Evolutionary conservation across 371 early-diverging fungal genomes (phyloP), one percentile per base, ranked within the genome.

Genomic region (Syncephalis plumigaleata): DNA sequence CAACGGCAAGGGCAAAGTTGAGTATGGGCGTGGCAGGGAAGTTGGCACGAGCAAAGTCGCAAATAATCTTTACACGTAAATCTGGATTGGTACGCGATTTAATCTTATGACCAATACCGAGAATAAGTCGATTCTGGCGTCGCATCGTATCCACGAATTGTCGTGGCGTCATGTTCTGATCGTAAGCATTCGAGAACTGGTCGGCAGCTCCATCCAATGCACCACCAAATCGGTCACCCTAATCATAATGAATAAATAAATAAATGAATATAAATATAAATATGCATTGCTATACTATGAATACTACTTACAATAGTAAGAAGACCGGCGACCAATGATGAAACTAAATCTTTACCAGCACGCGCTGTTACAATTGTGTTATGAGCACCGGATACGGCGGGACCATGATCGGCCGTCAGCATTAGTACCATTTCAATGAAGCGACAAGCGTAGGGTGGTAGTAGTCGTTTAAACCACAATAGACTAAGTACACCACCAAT

Each of bases 341-440:
- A 91, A 39, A 96, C 77, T 50, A 96, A 75, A 56, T 96, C 96
- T 64, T 94, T 91, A 57, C 96, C 96, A 38, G 96, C 96, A 68
- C 96, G 91, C 9, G 96, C 91, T 9, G 96, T 94, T 40, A 96
- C 93, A 55, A 96, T 96, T 22, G 96, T 93, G 80, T 93, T 96
- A 76, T 91, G 92, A 4, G 96, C 95, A 45, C 84, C 90, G 26
- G 83, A 84, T 4, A 88, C 88, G 22, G 88, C 88, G 1, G 97
- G 97, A 18, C 97, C 97, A 63, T 96, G 97, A 70, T 96, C 97
- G 16, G 97, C 97, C 13, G 97, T 96, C 60, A 96, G 68, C 95
- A 96, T 96, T 45, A 96, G 75, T 20, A 94, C 91, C 97, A 96
- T 96, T 64, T 96, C 97, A 52, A 96, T 90, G 60, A 96, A 96